These are phyloP conservation scores for Magnolia officinalis DNA, from an alignment of 164 flowering plant genomes.

Conservation along the genomic window DNA sequence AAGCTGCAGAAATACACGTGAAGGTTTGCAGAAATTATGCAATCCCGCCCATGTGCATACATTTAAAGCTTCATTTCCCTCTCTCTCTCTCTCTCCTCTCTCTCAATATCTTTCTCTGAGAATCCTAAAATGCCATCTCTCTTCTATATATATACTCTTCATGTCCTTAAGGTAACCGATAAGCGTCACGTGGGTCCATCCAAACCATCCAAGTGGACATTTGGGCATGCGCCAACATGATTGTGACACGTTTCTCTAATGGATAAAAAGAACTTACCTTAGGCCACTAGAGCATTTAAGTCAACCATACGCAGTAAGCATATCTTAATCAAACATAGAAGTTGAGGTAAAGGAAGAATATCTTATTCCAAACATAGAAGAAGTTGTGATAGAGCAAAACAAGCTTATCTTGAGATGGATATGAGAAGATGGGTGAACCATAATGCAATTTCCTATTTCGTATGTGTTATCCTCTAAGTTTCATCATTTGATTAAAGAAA, in stretches of 20 bases:
- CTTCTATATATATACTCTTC: background rate
- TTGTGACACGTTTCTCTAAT: background rate
- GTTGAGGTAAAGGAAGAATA: background rate
- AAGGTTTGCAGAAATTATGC: background rate
- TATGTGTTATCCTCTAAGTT: too few relatives aligned
- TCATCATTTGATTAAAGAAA: too few relatives aligned
- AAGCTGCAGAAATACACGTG: conserved; percentile 5
- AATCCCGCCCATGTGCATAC: conserved; percentile 6
- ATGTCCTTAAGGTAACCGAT: background rate
- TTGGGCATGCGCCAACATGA: background rate
- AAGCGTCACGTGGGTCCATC: conserved; percentile 11
- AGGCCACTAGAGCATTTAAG: background rate
- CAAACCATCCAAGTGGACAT: background rate
- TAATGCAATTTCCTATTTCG: too few relatives aligned
- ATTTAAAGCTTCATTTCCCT: conserved; percentile 4
- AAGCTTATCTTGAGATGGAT: background rate
- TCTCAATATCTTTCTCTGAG: background rate
- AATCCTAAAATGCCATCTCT: background rate
- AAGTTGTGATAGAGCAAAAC: too few relatives aligned
- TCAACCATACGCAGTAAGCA: background rate
- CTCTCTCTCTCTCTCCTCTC: background rate
- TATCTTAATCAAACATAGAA: background rate
- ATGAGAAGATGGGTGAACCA: background rate
- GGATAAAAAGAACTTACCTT: conserved; percentile 1
- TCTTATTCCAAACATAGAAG: background rate